Evolutionary conservation across 768 basidiomycete genomes (phyloP).

Genomic region (Collybia nuda): DNA sequence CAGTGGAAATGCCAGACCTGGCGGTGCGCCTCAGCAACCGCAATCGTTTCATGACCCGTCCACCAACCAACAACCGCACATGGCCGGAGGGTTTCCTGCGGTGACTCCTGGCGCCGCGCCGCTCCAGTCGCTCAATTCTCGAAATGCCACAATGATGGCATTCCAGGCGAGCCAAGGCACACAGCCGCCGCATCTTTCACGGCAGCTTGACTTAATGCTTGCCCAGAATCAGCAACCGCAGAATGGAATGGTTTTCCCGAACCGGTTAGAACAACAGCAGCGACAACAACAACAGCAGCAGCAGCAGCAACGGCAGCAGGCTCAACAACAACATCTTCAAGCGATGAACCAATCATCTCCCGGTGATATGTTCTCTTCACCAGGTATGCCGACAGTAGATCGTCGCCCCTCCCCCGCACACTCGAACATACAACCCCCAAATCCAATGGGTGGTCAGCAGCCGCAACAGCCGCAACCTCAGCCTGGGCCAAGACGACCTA

Average conservation of each 20-base stretch:
- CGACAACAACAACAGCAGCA: constrained; percentile 20
- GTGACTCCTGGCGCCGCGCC: constrained; percentile 30
- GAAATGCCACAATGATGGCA: constrained; percentile 32
- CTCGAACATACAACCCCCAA: constrained; percentile 24
- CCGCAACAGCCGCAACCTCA: constrained; percentile 10
- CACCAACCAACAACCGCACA: constrained; percentile 33
- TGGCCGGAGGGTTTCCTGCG: constrained; percentile 38
- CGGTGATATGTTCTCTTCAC: constrained; percentile 47
- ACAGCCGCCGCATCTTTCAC: constrained; percentile 17
- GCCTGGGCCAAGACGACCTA: not conserved
- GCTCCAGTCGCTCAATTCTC: constrained; percentile 25
- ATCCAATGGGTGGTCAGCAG: constrained; percentile 10
- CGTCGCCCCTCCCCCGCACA: constrained; percentile 52
- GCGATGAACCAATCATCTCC: constrained; percentile 37
- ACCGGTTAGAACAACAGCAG: constrained; percentile 24
- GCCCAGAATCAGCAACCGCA: constrained; percentile 48
- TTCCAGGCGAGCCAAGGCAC: constrained; percentile 27
- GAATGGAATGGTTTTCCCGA: constrained; percentile 34
- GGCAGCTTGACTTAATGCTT: constrained; percentile 50
- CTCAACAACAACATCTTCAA: constrained; percentile 20
- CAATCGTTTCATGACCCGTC: constrained; percentile 32
- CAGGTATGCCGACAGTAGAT: constrained; percentile 39
- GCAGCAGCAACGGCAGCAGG: constrained; percentile 12
- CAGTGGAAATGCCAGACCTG: constrained; percentile 25
- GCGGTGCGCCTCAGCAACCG: constrained; percentile 26